Conservation (phyloP, 352 stramenopile genomes). For the Globisporangium takayamanum region DNA sequence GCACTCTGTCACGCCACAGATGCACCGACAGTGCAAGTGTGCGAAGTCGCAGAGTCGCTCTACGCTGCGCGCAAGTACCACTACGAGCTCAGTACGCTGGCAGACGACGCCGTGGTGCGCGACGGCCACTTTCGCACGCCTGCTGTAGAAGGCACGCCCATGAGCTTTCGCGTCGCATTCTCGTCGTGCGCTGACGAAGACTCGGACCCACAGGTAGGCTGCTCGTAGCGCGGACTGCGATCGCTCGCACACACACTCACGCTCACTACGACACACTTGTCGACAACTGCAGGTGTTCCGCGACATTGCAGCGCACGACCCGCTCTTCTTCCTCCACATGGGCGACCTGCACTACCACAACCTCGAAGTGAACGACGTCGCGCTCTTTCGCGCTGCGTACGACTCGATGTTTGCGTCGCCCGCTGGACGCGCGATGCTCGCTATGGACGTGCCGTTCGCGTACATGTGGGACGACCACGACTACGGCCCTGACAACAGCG, state of each 20-base stretch:
- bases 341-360: conserved; percentile 88
- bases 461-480: conserved; percentile 92
- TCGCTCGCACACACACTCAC: too few relatives aligned
- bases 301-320: conserved; percentile 50
- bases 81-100: conserved; percentile 49
- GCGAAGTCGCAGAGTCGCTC: conserved; percentile 37
- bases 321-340: conserved; percentile 86
- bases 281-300: conserved; percentile 31
- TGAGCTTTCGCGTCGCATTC: conserved; percentile 70
- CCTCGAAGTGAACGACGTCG: conserved; percentile 55
- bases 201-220: conserved; percentile 40
- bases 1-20: conserved; percentile 28
- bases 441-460: conserved; percentile 75
- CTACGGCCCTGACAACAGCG: conserved; percentile 85
- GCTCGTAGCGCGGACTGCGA: too few relatives aligned
- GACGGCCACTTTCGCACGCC: conserved; percentile 49
- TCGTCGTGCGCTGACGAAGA: conserved; percentile 78
- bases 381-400: conserved; percentile 54
- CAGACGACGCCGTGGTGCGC: conserved; percentile 24
- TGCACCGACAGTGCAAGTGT: conserved; percentile 36
- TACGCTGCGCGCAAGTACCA: conserved; percentile 43
- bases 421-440: conserved; percentile 62
- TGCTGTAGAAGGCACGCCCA: conserved; percentile 28
- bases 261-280: too few relatives aligned
- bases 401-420: conserved; percentile 68